These are phyloP conservation scores for Phytopythium cucurbitacearum DNA, from an alignment of 352 stramenopile genomes.

Conservation along the genomic window DNA sequence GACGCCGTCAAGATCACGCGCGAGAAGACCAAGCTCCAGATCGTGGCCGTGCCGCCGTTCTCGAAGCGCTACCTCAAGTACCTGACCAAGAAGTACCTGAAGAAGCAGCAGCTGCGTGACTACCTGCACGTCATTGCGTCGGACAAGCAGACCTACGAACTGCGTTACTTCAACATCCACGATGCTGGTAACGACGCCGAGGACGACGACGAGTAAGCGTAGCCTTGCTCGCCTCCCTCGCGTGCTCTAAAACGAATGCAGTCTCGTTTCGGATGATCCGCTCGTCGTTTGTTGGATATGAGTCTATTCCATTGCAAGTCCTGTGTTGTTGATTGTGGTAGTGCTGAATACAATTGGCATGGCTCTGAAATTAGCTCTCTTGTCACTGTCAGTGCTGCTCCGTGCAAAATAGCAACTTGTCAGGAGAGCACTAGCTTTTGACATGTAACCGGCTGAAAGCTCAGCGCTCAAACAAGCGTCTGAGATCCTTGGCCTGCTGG, in stretches of 20 bases:
- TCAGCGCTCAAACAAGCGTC: no score
- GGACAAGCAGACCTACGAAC: conserved; percentile 98
- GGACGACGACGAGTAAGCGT: conserved; percentile 85
- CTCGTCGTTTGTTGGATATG: no score
- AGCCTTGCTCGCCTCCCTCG: neutral
- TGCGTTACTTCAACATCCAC: conserved; percentile 99
- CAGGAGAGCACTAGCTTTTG: no score
- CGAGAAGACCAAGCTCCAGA: conserved; percentile 96
- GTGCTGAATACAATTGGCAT: neutral
- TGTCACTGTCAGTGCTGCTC: no score
- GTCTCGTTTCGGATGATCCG: conserved; percentile 18
- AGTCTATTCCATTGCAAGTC: conserved; percentile 9
- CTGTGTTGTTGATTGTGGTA: neutral
- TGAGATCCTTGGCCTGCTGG: no score
- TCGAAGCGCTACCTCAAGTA: conserved; percentile 99
- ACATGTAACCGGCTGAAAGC: no score
- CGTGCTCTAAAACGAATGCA: conserved; percentile 25
- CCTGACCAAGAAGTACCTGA: conserved; percentile 99
- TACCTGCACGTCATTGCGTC: conserved; percentile 99
- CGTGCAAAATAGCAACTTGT: no score
- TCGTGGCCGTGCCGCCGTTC: conserved; percentile 93
- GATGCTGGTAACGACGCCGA: conserved; percentile 89
- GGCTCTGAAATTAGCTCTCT: no score
- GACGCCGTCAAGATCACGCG: conserved; percentile 94
- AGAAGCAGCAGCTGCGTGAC: conserved; percentile 99